Base-by-base conservation (phyloP, 768 basidiomycete genomes). In the Lyophyllum semitale region DNA sequence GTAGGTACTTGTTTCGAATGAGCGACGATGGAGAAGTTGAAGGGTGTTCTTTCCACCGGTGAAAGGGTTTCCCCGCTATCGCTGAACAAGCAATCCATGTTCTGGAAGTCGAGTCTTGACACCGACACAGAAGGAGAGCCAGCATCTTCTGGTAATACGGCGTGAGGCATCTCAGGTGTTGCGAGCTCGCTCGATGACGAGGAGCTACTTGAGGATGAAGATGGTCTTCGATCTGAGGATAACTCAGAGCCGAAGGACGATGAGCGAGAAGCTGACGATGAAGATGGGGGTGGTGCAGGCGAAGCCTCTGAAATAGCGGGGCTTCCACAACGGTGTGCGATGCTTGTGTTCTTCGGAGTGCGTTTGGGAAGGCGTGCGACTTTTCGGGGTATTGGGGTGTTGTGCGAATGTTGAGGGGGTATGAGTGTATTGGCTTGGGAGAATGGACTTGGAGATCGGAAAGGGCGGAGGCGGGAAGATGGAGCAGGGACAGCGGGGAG, bases 131-230 rank as follows among this genome's bases (percentile, higher is more conserved):
- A 35, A 11, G 49, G 44, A 17, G 48, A 9, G 29, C n/a, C 30
- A 13, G 35, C 20, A 40, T 40, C 18, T 0, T 44, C 32, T 22
- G 30, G 25, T 1, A 49, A 32, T 41, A 6, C 13, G 9, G 42
- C n/a, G 2, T 27, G 20, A 8, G 33, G n/a, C 2, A 30, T 7
- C n/a, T 42, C 32, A 1, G 59, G 59, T 5, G 59, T 60, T 20
- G 55, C 23, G 4, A 37, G 42, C 0, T 23, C 26, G 13, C 59
- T 60, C 8, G 59, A 57, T 17, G 29, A 26, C 4, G 53, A 54
- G 4, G 53, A 54, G 17, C 48, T 48, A 33, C 53, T 57, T 2
- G 51, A 54, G 23, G 59, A 56, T 15, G 59, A 57, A 8, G 48
- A 56, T 1, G 45, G 38, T 17, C 41, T 43, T 8, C 54, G 49